phyloP scores from a whole-genome alignment of 2,329 filamentous ascomycete species.

The Metarhizium anisopliae region DNA sequence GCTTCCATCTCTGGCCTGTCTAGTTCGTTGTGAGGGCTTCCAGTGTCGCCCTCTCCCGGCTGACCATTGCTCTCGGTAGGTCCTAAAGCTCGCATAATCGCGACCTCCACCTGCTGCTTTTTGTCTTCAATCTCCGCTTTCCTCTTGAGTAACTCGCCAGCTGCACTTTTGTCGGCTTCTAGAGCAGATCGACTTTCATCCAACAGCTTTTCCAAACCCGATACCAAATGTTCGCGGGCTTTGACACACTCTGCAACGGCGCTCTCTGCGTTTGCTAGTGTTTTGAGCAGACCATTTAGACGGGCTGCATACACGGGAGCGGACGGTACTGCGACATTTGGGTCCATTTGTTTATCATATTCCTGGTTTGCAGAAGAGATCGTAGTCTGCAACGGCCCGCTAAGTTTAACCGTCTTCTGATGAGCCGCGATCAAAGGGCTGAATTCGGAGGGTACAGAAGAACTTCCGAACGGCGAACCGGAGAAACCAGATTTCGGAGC shows the following conservation, averaged over 20 bases:
- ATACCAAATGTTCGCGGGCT: conserved; percentile 68
- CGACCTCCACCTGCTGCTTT: conserved; percentile 82
- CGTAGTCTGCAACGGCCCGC: conserved; percentile 56
- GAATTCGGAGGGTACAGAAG: conserved; percentile 64
- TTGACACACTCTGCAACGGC: conserved; percentile 86
- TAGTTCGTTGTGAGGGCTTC: conserved; percentile 45
- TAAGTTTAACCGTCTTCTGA: conserved; percentile 63
- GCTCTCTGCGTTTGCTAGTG: conserved; percentile 76
- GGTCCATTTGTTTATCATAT: conserved; percentile 74
- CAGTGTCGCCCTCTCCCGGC: conserved; percentile 35
- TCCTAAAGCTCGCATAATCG: conserved; percentile 77
- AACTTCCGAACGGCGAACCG: conserved; percentile 51
- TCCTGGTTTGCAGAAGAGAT: conserved; percentile 67
- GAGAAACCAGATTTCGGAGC: conserved; percentile 41
- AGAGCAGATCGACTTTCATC: conserved; percentile 63
- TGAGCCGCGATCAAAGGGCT: conserved; percentile 66
- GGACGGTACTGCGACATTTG: conserved; percentile 59
- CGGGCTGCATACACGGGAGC: conserved; percentile 88
- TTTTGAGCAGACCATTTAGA: conserved; percentile 82
- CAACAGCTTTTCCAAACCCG: conserved; percentile 74
- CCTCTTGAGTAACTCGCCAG: conserved; percentile 55
- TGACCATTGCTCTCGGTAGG: conserved; percentile 45
- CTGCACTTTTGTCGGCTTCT: conserved; percentile 57
- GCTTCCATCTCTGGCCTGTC: conserved; percentile 76
- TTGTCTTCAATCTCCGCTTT: conserved; percentile 68